A percentile compares a stretch with the other conserved stretches of the same genome.
phyloP scores from a whole-genome alignment of 1,284 basidiomycete species.

The Anthracocystis setariae region DNA sequence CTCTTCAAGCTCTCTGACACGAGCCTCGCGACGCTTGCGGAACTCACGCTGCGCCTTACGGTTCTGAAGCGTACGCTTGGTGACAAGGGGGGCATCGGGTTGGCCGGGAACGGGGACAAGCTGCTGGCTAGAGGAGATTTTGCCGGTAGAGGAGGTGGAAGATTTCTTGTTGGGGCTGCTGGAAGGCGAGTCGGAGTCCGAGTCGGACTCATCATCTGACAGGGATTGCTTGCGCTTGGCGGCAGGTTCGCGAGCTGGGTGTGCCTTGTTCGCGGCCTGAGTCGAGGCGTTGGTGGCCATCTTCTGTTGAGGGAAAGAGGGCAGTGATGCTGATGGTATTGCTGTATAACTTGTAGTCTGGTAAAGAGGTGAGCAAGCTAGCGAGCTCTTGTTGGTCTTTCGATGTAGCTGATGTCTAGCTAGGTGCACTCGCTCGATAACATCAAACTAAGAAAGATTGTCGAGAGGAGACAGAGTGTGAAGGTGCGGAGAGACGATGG shows the following conservation, averaged over 20 bases:
- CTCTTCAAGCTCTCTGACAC: conserved; percentile 61
- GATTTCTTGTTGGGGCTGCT: conserved; percentile 14
- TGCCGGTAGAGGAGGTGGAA: conserved; percentile 23
- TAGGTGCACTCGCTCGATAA: too few relatives aligned
- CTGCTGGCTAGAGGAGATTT: conserved; percentile 43
- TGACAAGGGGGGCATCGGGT: conserved; percentile 52
- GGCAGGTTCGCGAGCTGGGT: conserved; percentile 6
- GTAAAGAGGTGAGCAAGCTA: too few relatives aligned
- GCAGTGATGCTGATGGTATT: not conserved
- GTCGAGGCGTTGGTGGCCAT: conserved; percentile 19
- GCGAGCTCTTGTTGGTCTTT: too few relatives aligned
- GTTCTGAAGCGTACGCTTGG: conserved; percentile 62
- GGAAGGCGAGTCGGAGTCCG: conserved; percentile 17
- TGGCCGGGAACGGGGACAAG: conserved; percentile 50
- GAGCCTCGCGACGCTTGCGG: conserved; percentile 61
- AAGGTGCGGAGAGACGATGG: not conserved
- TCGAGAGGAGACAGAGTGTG: not conserved
- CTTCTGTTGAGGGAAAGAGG: not conserved
- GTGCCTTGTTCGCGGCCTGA: conserved; percentile 19
- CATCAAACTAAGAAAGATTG: not conserved
- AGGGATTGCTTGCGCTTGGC: conserved; percentile 37
- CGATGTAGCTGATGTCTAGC: too few relatives aligned
- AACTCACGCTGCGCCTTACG: conserved; percentile 63
- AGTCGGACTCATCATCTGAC: conserved; percentile 35
- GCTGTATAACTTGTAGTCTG: not conserved